These are phyloP conservation scores for Ustanciosporium gigantosporum DNA, from an alignment of 1,284 basidiomycete species.

Conservation along the genomic window DNA sequence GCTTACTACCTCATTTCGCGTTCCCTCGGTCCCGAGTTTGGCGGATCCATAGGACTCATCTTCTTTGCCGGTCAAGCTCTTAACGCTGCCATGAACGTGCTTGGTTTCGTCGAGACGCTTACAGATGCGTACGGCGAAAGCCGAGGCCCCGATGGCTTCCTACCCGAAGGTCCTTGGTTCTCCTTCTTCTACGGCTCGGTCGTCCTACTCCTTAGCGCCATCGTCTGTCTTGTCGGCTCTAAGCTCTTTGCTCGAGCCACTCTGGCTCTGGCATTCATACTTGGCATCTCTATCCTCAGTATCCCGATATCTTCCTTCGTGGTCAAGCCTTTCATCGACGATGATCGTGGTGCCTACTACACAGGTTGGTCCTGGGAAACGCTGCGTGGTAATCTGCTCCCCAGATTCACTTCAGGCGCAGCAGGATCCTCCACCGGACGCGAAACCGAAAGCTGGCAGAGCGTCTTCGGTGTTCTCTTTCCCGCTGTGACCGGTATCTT, in stretches of 20 bases:
- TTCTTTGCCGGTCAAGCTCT: conserved; percentile 59
- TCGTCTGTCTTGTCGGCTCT: conserved; percentile 58
- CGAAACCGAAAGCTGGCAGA: conserved; percentile 50
- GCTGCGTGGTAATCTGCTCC: conserved; percentile 51
- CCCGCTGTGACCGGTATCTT: conserved; percentile 59
- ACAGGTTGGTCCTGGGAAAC: conserved; percentile 55
- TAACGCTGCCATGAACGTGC: conserved; percentile 59
- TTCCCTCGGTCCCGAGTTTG: conserved; percentile 59
- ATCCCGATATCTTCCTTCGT: conserved; percentile 54
- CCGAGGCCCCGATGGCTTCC: conserved; percentile 33
- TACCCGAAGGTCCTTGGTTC: conserved; percentile 58
- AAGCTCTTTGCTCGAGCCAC: conserved; percentile 56
- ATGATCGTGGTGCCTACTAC: conserved; percentile 55
- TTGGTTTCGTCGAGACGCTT: conserved; percentile 59
- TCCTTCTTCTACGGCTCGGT: conserved; percentile 55
- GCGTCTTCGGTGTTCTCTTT: conserved; percentile 59
- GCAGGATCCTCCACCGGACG: conserved; percentile 50
- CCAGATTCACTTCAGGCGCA: conserved; percentile 56
- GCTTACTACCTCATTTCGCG: conserved; percentile 60
- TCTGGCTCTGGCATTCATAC: conserved; percentile 49
- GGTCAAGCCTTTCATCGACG: conserved; percentile 53
- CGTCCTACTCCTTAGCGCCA: conserved; percentile 48
- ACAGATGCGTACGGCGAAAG: conserved; percentile 53
- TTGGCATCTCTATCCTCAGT: conserved; percentile 51
- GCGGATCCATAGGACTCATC: conserved; percentile 59